Evolutionary conservation across 2,329 filamentous ascomycete species (phyloP), one percentile per base, ranked within the genome.

Genomic region (Ramichloridium luteum): DNA sequence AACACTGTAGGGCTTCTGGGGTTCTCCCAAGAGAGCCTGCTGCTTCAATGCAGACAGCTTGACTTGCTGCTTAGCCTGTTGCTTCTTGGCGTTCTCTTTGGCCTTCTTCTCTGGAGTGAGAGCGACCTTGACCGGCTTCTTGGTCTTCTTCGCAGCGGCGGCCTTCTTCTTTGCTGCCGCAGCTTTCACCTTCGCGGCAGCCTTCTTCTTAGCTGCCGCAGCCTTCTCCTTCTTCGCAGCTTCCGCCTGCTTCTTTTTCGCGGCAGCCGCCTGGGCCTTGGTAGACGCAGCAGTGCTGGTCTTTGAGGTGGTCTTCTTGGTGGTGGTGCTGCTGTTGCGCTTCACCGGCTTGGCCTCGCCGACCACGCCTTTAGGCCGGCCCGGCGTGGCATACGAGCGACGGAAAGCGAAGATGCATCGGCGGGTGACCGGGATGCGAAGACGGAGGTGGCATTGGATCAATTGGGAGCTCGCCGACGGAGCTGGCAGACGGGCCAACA

Each of bases 291-390:
- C 38, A 30, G 39, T 28, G 16, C 30, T 26, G 18, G 41, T 37
- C 25, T 41, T 39, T 6, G 40, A 18, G 16, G 47, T 41, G 15
- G 36, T 31, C 28, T 41, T 40, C 33, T 51, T 53, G 20, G 49
- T 47, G 12, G 44, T 38, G n/a, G 20, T 23, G 20, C 8, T 8
- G n/a, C 8, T 23, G 8, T 8, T n/a, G 20, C 49, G 48, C 35
- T 52, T 52, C 16, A 52, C 46, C 1, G 47, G 43, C 9, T 40
- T 36, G 11, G 48, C 49, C 34, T 53, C 50, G 32, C 49, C 50
- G 13, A 51, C 50, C n/a, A 46, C 46, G 22, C 37, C 45, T 34
- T 47, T 46, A n/a, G 50, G 50, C 23, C 50, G 41, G 11, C 49
- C 48, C 12, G 49, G 48, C 30, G 45, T 48, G 36, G 48, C 46